A percentile compares a stretch with the other conserved stretches of the same genome.
Conservation (phyloP, 148 eudicot species). For the Amaranthus hypochondriacus region DNA sequence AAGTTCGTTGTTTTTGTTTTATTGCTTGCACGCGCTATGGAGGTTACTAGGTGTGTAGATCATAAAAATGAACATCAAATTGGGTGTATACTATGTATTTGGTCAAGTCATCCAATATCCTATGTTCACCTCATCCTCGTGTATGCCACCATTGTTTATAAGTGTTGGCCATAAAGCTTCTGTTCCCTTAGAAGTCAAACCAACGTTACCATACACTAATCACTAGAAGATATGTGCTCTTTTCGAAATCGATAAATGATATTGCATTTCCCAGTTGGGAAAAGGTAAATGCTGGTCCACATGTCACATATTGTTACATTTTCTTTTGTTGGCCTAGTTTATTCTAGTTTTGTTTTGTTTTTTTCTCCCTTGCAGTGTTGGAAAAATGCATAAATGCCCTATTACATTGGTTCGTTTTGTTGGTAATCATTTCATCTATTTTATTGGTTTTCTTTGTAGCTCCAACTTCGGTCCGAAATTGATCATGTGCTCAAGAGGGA, state of each 20-base stretch:
- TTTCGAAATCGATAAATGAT: background rate
- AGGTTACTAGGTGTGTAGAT: no score
- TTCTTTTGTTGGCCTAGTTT: background rate
- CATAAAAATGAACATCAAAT: no score
- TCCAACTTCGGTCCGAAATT: slow-evolving; percentile 75
- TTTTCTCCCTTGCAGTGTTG: background rate
- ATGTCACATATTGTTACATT: background rate
- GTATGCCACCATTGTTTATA: no score
- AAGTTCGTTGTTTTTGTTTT: no score
- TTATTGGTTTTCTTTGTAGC: slow-evolving; percentile 35
- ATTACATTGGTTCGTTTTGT: background rate
- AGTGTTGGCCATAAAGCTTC: no score
- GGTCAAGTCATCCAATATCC: no score
- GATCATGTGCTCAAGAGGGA: slow-evolving; percentile 54
- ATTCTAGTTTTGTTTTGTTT: background rate
- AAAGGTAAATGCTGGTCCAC: background rate
- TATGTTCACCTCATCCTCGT: no score
- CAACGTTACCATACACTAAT: no score
- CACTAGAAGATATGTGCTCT: no score
- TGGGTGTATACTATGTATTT: no score
- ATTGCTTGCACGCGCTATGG: no score
- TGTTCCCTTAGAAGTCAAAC: no score
- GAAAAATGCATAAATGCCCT: background rate
- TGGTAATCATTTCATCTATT: slow-evolving; percentile 1
- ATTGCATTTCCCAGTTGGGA: background rate